A percentile compares a stretch with the other conserved stretches of the same genome.
Conservation (phyloP, 108 stramenopile genomes). For the Cyclotella sp. region DNA sequence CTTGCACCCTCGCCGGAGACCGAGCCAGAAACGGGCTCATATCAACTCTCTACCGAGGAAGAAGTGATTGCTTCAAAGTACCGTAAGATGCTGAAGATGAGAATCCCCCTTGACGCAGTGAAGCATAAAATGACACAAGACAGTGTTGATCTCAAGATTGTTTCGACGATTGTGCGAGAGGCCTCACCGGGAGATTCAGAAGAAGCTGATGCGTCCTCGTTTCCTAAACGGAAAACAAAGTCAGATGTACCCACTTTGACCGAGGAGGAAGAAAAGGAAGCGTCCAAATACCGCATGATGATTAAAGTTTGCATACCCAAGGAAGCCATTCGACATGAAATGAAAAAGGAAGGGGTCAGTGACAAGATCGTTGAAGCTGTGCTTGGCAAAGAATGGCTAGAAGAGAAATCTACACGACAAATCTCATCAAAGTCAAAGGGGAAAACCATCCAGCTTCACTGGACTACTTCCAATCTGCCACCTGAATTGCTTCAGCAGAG, state of each 20-base stretch:
- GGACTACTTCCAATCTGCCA: constrained; percentile 71
- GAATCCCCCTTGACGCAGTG: constrained; percentile 46
- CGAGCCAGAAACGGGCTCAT: not conserved
- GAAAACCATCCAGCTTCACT: constrained; percentile 73
- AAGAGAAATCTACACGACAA: constrained; percentile 3
- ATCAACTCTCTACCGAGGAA: constrained; percentile 36
- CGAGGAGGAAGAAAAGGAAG: constrained; percentile 65
- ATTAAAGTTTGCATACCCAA: constrained; percentile 74
- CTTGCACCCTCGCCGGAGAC: constrained; percentile 14
- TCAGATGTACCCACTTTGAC: constrained; percentile 38
- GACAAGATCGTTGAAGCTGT: constrained; percentile 75
- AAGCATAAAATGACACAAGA: constrained; percentile 54
- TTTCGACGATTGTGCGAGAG: constrained; percentile 51
- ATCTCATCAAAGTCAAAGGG: constrained; percentile 21
- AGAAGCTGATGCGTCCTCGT: not conserved
- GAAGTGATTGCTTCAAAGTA: constrained; percentile 52
- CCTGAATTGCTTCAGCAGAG: constrained; percentile 66
- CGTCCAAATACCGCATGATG: constrained; percentile 69
- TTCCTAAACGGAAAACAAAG: constrained; percentile 19
- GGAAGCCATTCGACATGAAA: constrained; percentile 72
- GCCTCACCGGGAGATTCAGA: constrained; percentile 46
- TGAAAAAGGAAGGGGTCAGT: constrained; percentile 76
- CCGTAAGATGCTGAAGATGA: constrained; percentile 60
- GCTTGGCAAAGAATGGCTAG: constrained; percentile 57
- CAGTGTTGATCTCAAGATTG: constrained; percentile 29